Base-by-base conservation (phyloP, 2,329 filamentous ascomycete species). In the Fusarium redolens region DNA sequence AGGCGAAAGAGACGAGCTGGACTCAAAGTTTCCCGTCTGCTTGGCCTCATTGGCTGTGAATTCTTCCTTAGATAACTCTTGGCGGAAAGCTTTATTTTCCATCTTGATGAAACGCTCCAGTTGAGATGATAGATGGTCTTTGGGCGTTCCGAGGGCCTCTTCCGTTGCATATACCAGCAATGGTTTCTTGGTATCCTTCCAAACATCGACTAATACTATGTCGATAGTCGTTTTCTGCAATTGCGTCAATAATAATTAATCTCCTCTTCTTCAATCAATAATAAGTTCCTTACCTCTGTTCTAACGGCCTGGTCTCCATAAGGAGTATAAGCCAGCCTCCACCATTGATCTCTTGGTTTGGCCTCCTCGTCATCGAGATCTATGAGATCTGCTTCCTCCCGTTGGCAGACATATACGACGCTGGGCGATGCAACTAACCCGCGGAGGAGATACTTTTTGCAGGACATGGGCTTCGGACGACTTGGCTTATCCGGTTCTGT, bases 111-210 rank as follows among this genome's bases (percentile, higher is more conserved):
- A 90, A 37, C 83, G 82, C 78, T 87, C 79, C 14, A 82, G 70
- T 4, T 77, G 69, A 18, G 81, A 74, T 45, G 86, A 81, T 20
- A 89, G 77, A 15, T 83, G 79, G n/a, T 41, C 61, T 35, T 44
- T 67, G 17, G 76, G 69, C n/a, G 68, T 65, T 22, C 57, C 31
- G 14, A 78, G 40, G 13, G 76, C 76, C 9, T 70, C 61, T 54
- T 89, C 86, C 7, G 86, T 87, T 28, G 88, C 88, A 73, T 90
- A 90, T 8, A 90, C 79, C 6, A 90, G 75, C 22, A 88, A 74
- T 0, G 85, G 84, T 22, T 80, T 83, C 61, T 85, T 86, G 13
- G 84, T 84, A 52, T 88, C 86, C 12, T 82, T 80, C 79, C 84
- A 86, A 25, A 87, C 82, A 14, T 84, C 83, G 52, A 81, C 77